These are phyloP conservation scores for Leptoxyphium fumago DNA, from an alignment of 2,329 filamentous ascomycete species.

Conservation along the genomic window DNA sequence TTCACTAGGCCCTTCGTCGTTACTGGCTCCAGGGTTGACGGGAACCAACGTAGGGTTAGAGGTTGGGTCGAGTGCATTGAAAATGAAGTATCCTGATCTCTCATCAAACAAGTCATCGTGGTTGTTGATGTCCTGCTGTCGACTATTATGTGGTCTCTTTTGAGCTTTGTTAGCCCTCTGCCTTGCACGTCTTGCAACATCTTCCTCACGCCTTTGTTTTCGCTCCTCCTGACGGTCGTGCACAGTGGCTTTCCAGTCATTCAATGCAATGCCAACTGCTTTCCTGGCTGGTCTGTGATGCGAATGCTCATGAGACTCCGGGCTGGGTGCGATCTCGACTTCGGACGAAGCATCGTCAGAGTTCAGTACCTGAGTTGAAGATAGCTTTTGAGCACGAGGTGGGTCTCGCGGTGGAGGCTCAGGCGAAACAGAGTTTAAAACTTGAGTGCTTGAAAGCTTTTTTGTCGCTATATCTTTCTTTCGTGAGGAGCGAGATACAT, in stretches of 20 bases:
- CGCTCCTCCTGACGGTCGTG: neutral
- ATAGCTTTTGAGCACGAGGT: neutral
- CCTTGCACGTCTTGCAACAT: neutral
- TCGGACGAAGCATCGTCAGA: neutral
- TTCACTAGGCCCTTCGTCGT: neutral
- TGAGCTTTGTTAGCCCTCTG: neutral
- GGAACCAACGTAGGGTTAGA: neutral
- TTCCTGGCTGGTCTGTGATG: neutral
- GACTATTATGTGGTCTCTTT: neutral
- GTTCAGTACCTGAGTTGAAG: neutral
- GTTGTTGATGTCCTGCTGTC: neutral
- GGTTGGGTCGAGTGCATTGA: neutral
- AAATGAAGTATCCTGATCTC: neutral
- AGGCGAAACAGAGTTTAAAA: neutral
- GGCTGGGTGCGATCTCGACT: neutral
- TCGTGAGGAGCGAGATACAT: neutral
- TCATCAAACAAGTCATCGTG: neutral
- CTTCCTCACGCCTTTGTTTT: neutral
- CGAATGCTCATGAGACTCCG: neutral
- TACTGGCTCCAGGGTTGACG: neutral
- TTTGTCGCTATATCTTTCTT: neutral
- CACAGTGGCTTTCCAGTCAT: neutral
- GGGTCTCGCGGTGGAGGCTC: neutral
- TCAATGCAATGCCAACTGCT: neutral
- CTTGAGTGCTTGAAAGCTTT: neutral